phyloP scores from a whole-genome alignment of 2,329 filamentous ascomycete genomes.

The Bimuria novae-zelandiae region DNA sequence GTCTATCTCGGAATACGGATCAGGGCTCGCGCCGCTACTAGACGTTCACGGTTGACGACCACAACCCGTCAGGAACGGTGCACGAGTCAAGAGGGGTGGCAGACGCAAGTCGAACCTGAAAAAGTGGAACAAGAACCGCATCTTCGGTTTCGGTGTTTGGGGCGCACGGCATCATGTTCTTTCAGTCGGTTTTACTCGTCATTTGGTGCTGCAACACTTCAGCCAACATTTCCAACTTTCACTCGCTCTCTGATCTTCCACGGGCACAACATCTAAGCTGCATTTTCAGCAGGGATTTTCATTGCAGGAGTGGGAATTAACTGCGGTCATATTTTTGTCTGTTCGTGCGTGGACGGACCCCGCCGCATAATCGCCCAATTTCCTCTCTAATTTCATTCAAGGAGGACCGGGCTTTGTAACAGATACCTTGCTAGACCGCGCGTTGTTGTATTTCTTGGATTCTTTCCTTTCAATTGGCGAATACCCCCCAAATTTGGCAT shows the following conservation, averaged over 20 bases:
- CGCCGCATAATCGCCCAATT: constrained; percentile 23
- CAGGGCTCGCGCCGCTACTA: constrained; percentile 25
- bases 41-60: constrained; percentile 40
- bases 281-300: constrained; percentile 22
- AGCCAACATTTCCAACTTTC: constrained; percentile 19
- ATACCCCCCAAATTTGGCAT: constrained; percentile 34
- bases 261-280: constrained; percentile 26
- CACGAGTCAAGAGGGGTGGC: constrained; percentile 31
- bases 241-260: constrained; percentile 15
- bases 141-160: constrained; percentile 33
- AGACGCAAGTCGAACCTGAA: constrained; percentile 23
- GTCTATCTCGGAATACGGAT: constrained; percentile 32
- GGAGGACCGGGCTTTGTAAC: constrained; percentile 25
- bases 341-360: constrained; percentile 7
- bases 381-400: constrained; percentile 23
- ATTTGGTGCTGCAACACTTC: constrained; percentile 3
- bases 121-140: constrained; percentile 29
- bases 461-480: constrained; percentile 34
- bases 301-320: constrained; percentile 5
- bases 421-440: constrained; percentile 41
- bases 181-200: constrained; percentile 24
- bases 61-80: constrained; percentile 46
- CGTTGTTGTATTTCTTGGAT: constrained; percentile 17
- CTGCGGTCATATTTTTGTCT: constrained; percentile 10
- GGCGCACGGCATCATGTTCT: constrained; percentile 30